These are phyloP conservation scores for Salix viminalis DNA, from an alignment of 345 rosid genomes.

Conservation along the genomic window DNA sequence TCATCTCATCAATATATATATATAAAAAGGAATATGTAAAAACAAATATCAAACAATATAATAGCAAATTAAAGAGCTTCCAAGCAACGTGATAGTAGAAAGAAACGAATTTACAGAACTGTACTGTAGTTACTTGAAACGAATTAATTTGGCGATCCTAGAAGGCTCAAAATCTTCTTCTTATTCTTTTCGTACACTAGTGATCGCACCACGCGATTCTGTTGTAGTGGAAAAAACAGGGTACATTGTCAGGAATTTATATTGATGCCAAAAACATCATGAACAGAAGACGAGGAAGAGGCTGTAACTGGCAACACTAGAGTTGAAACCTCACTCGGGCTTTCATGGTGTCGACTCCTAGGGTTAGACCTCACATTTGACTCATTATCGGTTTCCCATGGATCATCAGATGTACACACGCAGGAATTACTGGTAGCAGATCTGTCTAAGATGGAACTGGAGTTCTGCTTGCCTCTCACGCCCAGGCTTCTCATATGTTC, in stretches of 20 bases:
- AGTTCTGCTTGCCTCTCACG: slow-evolving; percentile 21
- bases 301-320: not conserved
- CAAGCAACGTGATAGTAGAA: too few relatives aligned
- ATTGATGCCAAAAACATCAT: not conserved
- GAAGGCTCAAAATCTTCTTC: not conserved
- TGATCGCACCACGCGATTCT: too few relatives aligned
- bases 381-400: not conserved
- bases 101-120: too few relatives aligned
- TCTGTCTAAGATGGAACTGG: slow-evolving; percentile 24
- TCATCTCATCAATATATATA: too few relatives aligned
- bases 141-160: not conserved
- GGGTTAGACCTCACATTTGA: not conserved
- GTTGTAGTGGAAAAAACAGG: not conserved
- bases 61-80: too few relatives aligned
- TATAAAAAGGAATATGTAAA: too few relatives aligned
- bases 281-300: not conserved
- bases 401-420: slow-evolving; percentile 3
- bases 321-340: not conserved
- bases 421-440: slow-evolving; percentile 13
- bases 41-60: too few relatives aligned
- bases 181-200: too few relatives aligned
- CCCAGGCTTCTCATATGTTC: slow-evolving; percentile 11
- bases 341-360: not conserved
- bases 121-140: not conserved
- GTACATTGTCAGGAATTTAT: not conserved